Conservation (phyloP, 192 early-diverging fungal species). For the Cladochytrium replicatum region DNA sequence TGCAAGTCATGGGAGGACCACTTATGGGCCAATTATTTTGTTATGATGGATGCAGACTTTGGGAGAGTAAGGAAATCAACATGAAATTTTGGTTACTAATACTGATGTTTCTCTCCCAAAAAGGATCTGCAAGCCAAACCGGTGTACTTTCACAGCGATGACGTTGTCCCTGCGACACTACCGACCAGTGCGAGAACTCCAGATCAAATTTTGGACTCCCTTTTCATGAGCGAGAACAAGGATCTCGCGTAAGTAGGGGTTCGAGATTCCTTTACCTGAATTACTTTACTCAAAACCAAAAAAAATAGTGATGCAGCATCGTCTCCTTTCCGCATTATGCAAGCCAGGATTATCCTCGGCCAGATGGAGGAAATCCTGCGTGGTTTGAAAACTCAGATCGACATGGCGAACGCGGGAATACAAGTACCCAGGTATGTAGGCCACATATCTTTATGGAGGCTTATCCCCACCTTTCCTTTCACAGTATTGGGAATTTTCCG, state of each 20-base stretch:
- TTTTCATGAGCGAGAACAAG: slow-evolving; percentile 15
- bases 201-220: slow-evolving; percentile 18
- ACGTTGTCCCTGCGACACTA: slow-evolving; percentile 1
- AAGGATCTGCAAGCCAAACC: too few species aligned
- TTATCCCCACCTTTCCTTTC: neutral
- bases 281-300: too few species aligned
- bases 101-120: too few species aligned
- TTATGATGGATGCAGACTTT: slow-evolving; percentile 53
- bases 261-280: slow-evolving; percentile 2
- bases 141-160: too few species aligned
- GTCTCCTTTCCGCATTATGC: slow-evolving; percentile 40
- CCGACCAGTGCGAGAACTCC: slow-evolving; percentile 6
- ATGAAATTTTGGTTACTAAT: too few species aligned
- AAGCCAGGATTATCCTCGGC: slow-evolving; percentile 41
- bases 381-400: slow-evolving; percentile 19
- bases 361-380: slow-evolving; percentile 22
- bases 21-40: slow-evolving; percentile 72
- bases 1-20: slow-evolving; percentile 82
- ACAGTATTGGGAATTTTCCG: slow-evolving; percentile 17
- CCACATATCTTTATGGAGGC: neutral
- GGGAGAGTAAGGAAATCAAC: slow-evolving; percentile 37
- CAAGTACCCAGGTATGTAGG: neutral
- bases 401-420: neutral
- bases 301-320: slow-evolving; percentile 13
- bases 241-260: slow-evolving; percentile 9